Evolutionary conservation across 2,329 filamentous ascomycete species (phyloP).

Genomic region (Thermothelomyces thermophilus): DNA sequence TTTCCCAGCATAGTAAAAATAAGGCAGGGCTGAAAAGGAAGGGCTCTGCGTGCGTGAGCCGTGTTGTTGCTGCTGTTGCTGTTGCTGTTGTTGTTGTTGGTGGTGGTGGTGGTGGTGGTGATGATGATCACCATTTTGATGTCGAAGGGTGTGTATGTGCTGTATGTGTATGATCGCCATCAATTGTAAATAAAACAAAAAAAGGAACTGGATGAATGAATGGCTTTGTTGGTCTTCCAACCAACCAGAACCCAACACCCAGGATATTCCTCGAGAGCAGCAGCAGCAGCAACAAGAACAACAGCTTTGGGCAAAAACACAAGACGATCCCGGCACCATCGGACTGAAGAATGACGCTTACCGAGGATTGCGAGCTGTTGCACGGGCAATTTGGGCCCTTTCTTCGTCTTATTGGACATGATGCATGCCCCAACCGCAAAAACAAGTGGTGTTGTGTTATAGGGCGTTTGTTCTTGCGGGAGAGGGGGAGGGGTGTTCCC

Average conservation of each 20-base stretch:
- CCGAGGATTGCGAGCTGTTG: slow-evolving; percentile 73
- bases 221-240: too few relatives aligned
- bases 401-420: slow-evolving; percentile 20
- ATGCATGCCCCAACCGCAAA: slow-evolving; percentile 6
- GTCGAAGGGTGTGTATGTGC: too few relatives aligned
- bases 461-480: neutral
- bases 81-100: neutral
- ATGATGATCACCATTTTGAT: too few relatives aligned
- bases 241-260: too few relatives aligned
- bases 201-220: too few relatives aligned
- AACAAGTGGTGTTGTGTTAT: neutral
- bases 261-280: too few relatives aligned
- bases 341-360: slow-evolving; percentile 36
- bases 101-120: too few relatives aligned
- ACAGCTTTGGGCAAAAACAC: neutral
- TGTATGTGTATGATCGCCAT: too few relatives aligned
- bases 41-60: neutral
- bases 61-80: neutral
- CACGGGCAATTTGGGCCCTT: slow-evolving; percentile 59
- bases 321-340: neutral
- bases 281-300: too few relatives aligned
- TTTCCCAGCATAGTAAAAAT: neutral
- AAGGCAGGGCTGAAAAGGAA: neutral
- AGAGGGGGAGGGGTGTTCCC: neutral
- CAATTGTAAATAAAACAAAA: too few relatives aligned